Evolutionary conservation across 2,329 filamentous ascomycete species (phyloP).

Genomic region (Aspergillus latus): DNA sequence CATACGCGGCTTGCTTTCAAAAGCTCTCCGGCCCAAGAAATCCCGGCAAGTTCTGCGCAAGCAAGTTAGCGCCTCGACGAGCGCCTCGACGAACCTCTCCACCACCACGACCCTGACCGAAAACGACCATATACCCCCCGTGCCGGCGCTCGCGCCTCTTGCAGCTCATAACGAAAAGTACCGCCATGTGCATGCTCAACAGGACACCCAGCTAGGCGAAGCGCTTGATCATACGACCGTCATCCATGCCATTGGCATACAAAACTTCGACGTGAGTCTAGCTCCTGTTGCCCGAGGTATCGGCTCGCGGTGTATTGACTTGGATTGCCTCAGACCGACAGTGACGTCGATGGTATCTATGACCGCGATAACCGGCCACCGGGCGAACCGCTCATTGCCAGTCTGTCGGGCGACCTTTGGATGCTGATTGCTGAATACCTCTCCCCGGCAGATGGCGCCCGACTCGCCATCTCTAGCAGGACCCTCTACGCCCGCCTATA

Average conservation of each 20-base stretch:
- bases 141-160: slow-evolving; percentile 35
- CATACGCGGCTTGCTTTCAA: slow-evolving; percentile 30
- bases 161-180: slow-evolving; percentile 38
- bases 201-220: slow-evolving; percentile 40
- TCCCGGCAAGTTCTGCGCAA: slow-evolving; percentile 40
- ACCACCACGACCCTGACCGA: slow-evolving; percentile 17
- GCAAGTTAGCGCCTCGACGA: slow-evolving; percentile 31
- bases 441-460: slow-evolving; percentile 48
- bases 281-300: neutral
- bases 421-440: slow-evolving; percentile 43
- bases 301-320: neutral
- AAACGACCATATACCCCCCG: slow-evolving; percentile 27
- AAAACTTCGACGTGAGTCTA: slow-evolving; percentile 28
- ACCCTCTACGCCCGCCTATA: slow-evolving; percentile 48
- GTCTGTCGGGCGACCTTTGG: slow-evolving; percentile 51
- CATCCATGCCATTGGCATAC: slow-evolving; percentile 36
- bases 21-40: slow-evolving; percentile 36
- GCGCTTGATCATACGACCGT: slow-evolving; percentile 38
- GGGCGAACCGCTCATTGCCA: slow-evolving; percentile 47
- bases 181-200: slow-evolving; percentile 24
- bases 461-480: slow-evolving; percentile 51
- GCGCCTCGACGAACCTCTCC: slow-evolving; percentile 31
- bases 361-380: slow-evolving; percentile 28
- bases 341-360: slow-evolving; percentile 14
- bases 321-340: slow-evolving; percentile 12